A percentile compares a stretch with the other conserved stretches of the same genome.
phyloP scores from a whole-genome alignment of 495 filamentous ascomycete species.

The Penicillium daleae region DNA sequence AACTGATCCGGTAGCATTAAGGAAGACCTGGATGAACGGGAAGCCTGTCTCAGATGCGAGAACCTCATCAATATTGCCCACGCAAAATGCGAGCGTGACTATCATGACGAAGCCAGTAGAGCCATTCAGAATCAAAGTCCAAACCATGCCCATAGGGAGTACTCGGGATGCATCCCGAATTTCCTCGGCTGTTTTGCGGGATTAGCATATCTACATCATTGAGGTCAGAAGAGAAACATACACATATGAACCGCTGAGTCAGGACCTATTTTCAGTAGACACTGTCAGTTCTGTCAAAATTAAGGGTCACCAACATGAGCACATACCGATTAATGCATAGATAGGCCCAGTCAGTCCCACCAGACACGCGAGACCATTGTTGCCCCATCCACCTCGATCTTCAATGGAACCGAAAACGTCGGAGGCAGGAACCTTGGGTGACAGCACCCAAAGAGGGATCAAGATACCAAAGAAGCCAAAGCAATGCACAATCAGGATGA shows the following conservation, averaged over 20 bases:
- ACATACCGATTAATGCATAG: slow-evolving; percentile 56
- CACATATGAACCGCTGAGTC: slow-evolving; percentile 51
- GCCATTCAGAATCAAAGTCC: slow-evolving; percentile 52
- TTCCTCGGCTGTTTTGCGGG: slow-evolving; percentile 50
- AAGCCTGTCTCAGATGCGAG: slow-evolving; percentile 45
- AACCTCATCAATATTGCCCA: slow-evolving; percentile 53
- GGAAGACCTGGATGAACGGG: slow-evolving; percentile 60
- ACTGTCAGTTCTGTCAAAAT: neutral
- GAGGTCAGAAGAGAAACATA: slow-evolving; percentile 17
- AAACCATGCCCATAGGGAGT: slow-evolving; percentile 59
- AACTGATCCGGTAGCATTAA: slow-evolving; percentile 48
- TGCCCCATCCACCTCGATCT: slow-evolving; percentile 60
- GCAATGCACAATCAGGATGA: slow-evolving; percentile 64
- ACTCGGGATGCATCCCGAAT: slow-evolving; percentile 58
- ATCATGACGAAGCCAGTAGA: slow-evolving; percentile 53
- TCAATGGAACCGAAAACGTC: slow-evolving; percentile 57
- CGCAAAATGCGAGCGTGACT: slow-evolving; percentile 55
- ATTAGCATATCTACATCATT: slow-evolving; percentile 10
- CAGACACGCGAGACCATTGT: slow-evolving; percentile 54
- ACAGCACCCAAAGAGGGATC: slow-evolving; percentile 60
- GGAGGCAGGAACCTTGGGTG: slow-evolving; percentile 46
- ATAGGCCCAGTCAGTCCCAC: slow-evolving; percentile 59
- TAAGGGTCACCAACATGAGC: neutral
- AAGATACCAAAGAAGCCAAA: slow-evolving; percentile 65
- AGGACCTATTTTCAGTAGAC: neutral